phyloP scores from a whole-genome alignment of 768 basidiomycete species.

The Lentinula raphanica region DNA sequence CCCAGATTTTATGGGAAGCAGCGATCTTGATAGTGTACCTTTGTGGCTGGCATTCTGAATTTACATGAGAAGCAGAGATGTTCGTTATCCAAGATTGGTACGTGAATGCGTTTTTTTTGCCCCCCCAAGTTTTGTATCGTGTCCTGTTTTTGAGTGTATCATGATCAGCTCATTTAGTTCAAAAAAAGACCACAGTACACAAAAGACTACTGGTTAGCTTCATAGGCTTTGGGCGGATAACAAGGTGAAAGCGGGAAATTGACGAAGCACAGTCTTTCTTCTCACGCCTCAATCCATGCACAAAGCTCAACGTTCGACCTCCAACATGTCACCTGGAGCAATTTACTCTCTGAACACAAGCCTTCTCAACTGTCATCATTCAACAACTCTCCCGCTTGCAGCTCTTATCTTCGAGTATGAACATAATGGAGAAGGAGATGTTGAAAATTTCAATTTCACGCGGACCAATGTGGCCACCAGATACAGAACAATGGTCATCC shows the following conservation, averaged over 20 bases:
- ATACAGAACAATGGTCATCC: background rate
- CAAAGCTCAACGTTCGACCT: too few relatives aligned
- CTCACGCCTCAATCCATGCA: background rate
- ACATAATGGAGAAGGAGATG: too few relatives aligned
- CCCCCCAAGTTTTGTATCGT: background rate
- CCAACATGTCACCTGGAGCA: too few relatives aligned
- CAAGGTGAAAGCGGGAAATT: background rate
- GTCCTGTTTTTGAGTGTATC: too few relatives aligned
- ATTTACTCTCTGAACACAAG: background rate
- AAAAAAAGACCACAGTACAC: background rate
- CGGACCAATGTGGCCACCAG: background rate
- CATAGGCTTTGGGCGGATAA: background rate
- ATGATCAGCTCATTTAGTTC: background rate
- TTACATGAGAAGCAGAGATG: background rate
- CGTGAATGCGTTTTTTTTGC: background rate
- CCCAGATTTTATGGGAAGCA: background rate
- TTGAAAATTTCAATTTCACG: background rate
- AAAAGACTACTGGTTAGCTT: background rate
- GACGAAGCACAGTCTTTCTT: background rate
- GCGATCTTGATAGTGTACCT: background rate
- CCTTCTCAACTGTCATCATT: background rate
- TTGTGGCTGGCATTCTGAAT: background rate
- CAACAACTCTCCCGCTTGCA: too few relatives aligned
- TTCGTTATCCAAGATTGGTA: background rate
- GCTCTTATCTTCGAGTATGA: background rate